Evolutionary conservation across 768 basidiomycete genomes (phyloP).

Genomic region (Tylopilus sp.): DNA sequence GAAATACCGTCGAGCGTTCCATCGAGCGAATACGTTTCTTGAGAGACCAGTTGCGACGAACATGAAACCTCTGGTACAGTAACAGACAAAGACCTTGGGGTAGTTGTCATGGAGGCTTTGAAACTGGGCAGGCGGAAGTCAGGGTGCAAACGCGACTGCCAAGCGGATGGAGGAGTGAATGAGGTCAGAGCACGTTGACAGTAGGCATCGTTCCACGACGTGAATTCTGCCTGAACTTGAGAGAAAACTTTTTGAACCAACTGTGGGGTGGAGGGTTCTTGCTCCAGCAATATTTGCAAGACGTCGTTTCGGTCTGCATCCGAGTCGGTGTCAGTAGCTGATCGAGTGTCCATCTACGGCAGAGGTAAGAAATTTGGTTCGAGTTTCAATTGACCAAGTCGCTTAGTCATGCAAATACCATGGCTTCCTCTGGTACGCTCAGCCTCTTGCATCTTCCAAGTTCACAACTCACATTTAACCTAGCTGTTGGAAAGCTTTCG

Average conservation of each 20-base stretch:
- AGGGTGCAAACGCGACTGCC: slow-evolving; percentile 11
- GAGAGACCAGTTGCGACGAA: slow-evolving; percentile 1
- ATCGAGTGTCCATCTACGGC: too few species aligned
- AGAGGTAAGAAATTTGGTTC: background rate
- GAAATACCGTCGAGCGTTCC: slow-evolving; percentile 10
- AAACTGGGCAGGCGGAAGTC: slow-evolving; percentile 6
- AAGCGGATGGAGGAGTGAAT: slow-evolving; percentile 15
- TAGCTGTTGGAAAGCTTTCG: slow-evolving; percentile 77
- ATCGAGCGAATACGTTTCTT: slow-evolving; percentile 15
- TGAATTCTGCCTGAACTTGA: slow-evolving; percentile 26
- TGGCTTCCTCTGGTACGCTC: slow-evolving; percentile 28
- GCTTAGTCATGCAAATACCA: slow-evolving; percentile 2
- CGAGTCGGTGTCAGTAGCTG: background rate
- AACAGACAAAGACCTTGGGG: background rate
- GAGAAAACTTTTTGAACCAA: slow-evolving; percentile 18
- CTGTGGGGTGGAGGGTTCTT: background rate
- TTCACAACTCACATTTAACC: background rate
- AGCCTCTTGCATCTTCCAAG: background rate
- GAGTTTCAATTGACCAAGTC: too few species aligned
- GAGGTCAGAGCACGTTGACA: slow-evolving; percentile 13
- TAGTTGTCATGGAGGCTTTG: background rate
- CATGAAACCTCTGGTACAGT: background rate
- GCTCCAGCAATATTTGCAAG: slow-evolving; percentile 3
- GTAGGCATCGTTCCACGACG: slow-evolving; percentile 14
- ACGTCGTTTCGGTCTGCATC: slow-evolving; percentile 7